Percentiles rank a stretch among this genome's conserved stretches.
Conservation (phyloP, 139 green algal genomes). For the Mesotaenium endlicherianum region DNA sequence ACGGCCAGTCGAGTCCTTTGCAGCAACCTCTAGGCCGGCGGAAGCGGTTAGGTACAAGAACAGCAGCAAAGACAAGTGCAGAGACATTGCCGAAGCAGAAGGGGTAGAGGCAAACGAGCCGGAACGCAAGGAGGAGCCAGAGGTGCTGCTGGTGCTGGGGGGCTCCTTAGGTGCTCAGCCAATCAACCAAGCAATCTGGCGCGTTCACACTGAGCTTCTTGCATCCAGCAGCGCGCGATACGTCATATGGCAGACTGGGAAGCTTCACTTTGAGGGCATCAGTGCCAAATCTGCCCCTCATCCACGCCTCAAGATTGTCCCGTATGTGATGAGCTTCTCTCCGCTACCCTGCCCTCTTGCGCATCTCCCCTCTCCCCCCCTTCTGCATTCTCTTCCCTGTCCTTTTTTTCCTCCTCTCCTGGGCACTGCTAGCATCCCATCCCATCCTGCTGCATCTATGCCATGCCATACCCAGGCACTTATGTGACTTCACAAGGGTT, state of each 20-base stretch:
- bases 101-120: background rate
- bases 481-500: too few relatives aligned
- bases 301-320: slow-evolving; percentile 36
- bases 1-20: too few relatives aligned
- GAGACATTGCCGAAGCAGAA: background rate
- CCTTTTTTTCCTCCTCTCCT: background rate
- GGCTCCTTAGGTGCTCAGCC: slow-evolving; percentile 51
- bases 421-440: background rate
- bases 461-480: too few relatives aligned
- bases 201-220: slow-evolving; percentile 1
- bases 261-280: slow-evolving; percentile 36
- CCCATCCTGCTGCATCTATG: background rate
- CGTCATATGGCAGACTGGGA: slow-evolving; percentile 54
- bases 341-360: background rate
- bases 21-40: too few relatives aligned
- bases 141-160: slow-evolving; percentile 54
- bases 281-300: background rate
- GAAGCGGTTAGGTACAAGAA: background rate
- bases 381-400: background rate
- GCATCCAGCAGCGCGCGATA: background rate
- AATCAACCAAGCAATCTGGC: slow-evolving; percentile 48
- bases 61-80: background rate
- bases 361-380: background rate
- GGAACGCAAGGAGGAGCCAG: background rate
- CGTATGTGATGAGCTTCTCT: slow-evolving; percentile 48